Evolutionary conservation across 2,329 filamentous ascomycete species (phyloP), one percentile per base, ranked within the genome.

Genomic region (Gaeumannomyces sp.): DNA sequence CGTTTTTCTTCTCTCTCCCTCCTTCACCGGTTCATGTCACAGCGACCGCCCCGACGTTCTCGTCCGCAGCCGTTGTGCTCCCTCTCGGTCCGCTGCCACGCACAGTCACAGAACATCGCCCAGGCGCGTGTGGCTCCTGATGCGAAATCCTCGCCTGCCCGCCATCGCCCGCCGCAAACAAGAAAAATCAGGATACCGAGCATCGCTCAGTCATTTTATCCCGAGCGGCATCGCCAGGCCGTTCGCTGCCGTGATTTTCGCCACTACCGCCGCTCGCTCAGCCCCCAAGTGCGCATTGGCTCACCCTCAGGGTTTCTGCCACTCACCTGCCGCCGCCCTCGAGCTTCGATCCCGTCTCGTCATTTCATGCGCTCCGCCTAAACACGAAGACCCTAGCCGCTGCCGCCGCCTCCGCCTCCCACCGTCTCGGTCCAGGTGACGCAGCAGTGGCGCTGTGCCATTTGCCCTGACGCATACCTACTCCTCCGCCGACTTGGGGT

Each of bases 271-370:
- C 27, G 11, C 31, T 28, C 29, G 29, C 57, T 28, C 57, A 29
- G 13, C 27, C 27, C 57, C 57, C 25, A 22, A 38, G 19, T 33
- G 29, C 62, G 31, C 62, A 45, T 38, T 59, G 50, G 38, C 56
- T 58, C 60, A 25, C 27, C 62, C 27, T 38, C n/a, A 29, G 64
- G 64, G 64, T 63, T 67, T 67, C 64, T 68, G 59, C 60, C 62
- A 60, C 56, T 60, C 64, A 62, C 65, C 64, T 68, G 59, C 61
- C 62, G 63, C 58, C 61, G 65, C 64, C 65, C 63, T 68, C 67
- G 66, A 68, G 64, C 66, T 67, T 67, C 68, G 66, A 67, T 63
- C 70, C 71, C 69, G 70, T 70, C 67, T 71, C 68, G 67, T 70
- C 68, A 65, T 71, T 53, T 71, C 58, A 73, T 73, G 72, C 72